Percentiles rank a stretch among this genome's conserved stretches.
These are phyloP conservation scores for Penicillium sp. DNA, from an alignment of 2,329 filamentous ascomycete genomes.

Conservation along the genomic window DNA sequence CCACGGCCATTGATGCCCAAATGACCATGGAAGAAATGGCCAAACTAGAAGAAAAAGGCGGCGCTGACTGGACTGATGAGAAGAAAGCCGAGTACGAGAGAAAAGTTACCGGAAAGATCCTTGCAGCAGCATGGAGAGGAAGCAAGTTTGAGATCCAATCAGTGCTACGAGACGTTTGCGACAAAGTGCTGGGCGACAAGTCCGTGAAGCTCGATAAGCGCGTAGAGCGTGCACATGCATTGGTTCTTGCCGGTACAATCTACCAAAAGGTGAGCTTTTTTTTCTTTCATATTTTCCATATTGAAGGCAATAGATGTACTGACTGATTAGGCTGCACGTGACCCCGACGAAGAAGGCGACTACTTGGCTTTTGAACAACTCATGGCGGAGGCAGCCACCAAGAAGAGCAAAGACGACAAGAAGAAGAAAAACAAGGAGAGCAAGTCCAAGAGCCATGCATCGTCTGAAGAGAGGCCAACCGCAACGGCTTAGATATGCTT, in stretches of 20 bases:
- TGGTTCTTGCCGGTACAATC: slow-evolving; percentile 84
- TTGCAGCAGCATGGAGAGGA: slow-evolving; percentile 92
- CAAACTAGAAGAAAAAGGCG: slow-evolving; percentile 86
- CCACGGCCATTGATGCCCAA: slow-evolving; percentile 92
- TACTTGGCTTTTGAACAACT: slow-evolving; percentile 99
- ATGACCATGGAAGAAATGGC: slow-evolving; percentile 99
- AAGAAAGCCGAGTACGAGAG: slow-evolving; percentile 94
- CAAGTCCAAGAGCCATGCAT: slow-evolving; percentile 22
- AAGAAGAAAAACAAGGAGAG: slow-evolving; percentile 60
- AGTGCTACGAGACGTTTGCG: slow-evolving; percentile 90
- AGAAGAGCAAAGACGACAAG: slow-evolving; percentile 81
- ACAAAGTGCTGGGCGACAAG: slow-evolving; percentile 75
- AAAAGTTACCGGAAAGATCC: slow-evolving; percentile 93
- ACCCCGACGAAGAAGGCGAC: slow-evolving; percentile 94
- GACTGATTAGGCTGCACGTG: slow-evolving; percentile 66
- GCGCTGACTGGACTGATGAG: slow-evolving; percentile 98
- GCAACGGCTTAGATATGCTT: neutral
- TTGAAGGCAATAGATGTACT: slow-evolving; percentile 13
- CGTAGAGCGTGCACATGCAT: slow-evolving; percentile 82
- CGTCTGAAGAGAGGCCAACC: slow-evolving; percentile 1
- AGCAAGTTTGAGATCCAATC: slow-evolving; percentile 98
- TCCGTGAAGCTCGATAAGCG: slow-evolving; percentile 79
- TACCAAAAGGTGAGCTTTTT: slow-evolving; percentile 67
- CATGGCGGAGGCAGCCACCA: slow-evolving; percentile 91
- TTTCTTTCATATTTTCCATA: neutral